Percentiles rank a stretch among this genome's conserved stretches.
These are phyloP conservation scores for Chytriomyces hyalinus DNA, from an alignment of 192 early-diverging fungal species.

Conservation along the genomic window DNA sequence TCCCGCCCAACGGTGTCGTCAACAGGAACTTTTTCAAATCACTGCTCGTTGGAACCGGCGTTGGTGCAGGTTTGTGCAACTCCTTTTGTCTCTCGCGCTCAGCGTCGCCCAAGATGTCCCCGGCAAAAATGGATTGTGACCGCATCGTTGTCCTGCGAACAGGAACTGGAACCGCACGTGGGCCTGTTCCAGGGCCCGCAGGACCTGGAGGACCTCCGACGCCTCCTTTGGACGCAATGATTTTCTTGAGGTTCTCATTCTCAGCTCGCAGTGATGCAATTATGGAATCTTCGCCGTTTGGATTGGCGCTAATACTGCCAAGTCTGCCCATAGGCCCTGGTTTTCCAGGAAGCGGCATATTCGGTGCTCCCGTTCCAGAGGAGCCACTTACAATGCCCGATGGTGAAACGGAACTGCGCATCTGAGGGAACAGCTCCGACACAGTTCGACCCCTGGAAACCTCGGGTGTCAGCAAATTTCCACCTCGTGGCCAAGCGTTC, in stretches of 20 bases:
- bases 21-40: background rate
- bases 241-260: constrained; percentile 23
- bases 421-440: background rate
- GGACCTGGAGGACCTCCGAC: background rate
- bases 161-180: background rate
- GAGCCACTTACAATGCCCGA: background rate
- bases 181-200: background rate
- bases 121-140: constrained; percentile 25
- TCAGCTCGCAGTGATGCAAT: constrained; percentile 27
- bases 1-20: background rate
- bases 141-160: constrained; percentile 9
- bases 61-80: constrained; percentile 13
- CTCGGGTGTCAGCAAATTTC: background rate
- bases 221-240: background rate
- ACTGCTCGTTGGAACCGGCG: background rate
- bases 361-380: background rate
- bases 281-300: constrained; percentile 52
- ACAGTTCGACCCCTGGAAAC: constrained; percentile 1
- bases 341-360: background rate
- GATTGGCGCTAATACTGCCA: constrained; percentile 2
- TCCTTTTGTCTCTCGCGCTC: constrained; percentile 56
- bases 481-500: background rate
- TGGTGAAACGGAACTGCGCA: constrained; percentile 20
- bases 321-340: background rate
- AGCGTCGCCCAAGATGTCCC: constrained; percentile 34